A percentile compares a stretch with the other conserved stretches of the same genome.
phyloP scores from a whole-genome alignment of 179 eudicot genomes.

The Beta lomatogona region DNA sequence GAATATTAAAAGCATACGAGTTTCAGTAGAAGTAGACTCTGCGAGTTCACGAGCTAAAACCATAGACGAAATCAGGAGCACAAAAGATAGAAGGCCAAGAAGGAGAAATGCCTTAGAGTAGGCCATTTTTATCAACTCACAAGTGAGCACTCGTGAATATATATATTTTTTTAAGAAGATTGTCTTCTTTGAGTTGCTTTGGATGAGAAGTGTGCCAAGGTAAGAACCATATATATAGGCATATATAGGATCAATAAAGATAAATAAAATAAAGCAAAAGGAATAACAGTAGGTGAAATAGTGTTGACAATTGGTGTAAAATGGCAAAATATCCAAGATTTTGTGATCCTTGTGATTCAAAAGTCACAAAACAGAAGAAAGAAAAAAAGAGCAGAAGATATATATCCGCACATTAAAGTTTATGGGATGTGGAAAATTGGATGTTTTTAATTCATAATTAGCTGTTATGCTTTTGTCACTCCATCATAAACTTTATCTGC shows the following conservation, averaged over 20 bases:
- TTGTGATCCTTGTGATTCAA: neutral
- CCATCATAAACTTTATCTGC: too few relatives aligned
- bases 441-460: neutral
- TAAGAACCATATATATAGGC: conserved; percentile 21
- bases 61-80: neutral
- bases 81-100: conserved; percentile 21
- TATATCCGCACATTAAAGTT: neutral
- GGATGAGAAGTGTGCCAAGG: neutral
- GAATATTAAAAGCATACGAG: neutral
- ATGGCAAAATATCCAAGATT: neutral
- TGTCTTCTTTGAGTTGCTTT: neutral
- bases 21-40: neutral
- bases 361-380: neutral
- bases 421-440: neutral
- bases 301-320: conserved; percentile 3
- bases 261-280: neutral
- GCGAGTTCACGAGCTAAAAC: conserved; percentile 21
- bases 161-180: neutral
- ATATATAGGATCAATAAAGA: neutral
- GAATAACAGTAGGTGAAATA: conserved; percentile 8
- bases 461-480: neutral
- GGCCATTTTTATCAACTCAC: conserved; percentile 12
- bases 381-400: neutral
- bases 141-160: neutral
- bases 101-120: conserved; percentile 23